Percentiles rank a stretch among this genome's conserved stretches.
Evolutionary conservation across 2,329 filamentous ascomycete genomes (phyloP).

Genomic region (Botrytis fabae): DNA sequence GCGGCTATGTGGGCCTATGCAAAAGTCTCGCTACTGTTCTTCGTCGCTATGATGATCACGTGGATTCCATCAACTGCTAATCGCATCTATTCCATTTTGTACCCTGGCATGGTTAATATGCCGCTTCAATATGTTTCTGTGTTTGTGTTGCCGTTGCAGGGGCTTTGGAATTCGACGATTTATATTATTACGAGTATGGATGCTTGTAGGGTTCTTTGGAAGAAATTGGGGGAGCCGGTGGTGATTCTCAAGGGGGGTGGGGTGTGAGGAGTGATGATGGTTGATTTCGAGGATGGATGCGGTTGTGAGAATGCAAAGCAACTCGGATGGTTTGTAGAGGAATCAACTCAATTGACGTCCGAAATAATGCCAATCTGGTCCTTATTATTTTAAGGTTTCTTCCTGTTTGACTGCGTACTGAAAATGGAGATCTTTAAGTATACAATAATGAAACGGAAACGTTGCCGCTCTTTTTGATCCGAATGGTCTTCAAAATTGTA

Average conservation of each 20-base stretch:
- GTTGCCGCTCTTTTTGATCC: neutral
- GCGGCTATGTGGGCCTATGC: constrained; percentile 69
- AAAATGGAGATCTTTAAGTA: neutral
- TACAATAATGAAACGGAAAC: neutral
- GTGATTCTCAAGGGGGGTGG: neutral
- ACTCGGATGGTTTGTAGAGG: neutral
- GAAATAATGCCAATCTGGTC: neutral
- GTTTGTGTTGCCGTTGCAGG: constrained; percentile 76
- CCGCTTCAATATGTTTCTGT: constrained; percentile 69
- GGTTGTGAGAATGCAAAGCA: neutral
- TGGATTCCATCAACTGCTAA: constrained; percentile 80
- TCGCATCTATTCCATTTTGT: constrained; percentile 67
- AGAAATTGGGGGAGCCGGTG: neutral
- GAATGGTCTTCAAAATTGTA: neutral
- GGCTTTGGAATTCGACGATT: constrained; percentile 81
- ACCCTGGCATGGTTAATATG: constrained; percentile 53
- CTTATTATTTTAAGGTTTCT: accelerated
- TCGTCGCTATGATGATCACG: constrained; percentile 68
- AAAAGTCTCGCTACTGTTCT: constrained; percentile 70
- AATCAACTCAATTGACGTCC: too few relatives aligned
- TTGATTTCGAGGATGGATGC: neutral
- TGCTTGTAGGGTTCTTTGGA: neutral
- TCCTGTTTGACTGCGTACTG: neutral
- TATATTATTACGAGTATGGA: constrained; percentile 68
- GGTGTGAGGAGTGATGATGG: neutral